Evolutionary conservation across 768 basidiomycete species (phyloP).

Genomic region (Leccinum incarnatum): DNA sequence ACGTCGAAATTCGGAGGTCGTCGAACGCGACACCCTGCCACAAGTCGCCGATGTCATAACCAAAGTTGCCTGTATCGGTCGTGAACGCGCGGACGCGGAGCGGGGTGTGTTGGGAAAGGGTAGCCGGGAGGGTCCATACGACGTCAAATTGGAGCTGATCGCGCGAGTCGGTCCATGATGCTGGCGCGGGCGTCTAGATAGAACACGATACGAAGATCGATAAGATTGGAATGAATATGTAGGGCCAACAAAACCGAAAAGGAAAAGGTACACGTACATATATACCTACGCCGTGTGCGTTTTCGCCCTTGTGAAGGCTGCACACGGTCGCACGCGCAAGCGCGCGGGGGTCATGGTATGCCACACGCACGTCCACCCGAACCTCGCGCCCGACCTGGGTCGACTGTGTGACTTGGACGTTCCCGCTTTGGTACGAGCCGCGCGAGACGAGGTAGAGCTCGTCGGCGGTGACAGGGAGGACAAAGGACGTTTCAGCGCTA

Average conservation of each 20-base stretch:
- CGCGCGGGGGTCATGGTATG: slow-evolving; percentile 24
- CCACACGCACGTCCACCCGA: slow-evolving; percentile 29
- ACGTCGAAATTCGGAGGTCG: slow-evolving; percentile 17
- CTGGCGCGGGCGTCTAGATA: slow-evolving; percentile 16
- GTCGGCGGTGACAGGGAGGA: slow-evolving; percentile 30
- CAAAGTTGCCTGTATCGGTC: slow-evolving; percentile 30
- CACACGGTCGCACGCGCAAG: slow-evolving; percentile 33
- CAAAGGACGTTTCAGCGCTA: slow-evolving; percentile 25
- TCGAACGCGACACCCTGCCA: slow-evolving; percentile 29
- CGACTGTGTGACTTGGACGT: slow-evolving; percentile 18
- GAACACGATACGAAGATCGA: neutral
- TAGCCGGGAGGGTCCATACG: slow-evolving; percentile 29
- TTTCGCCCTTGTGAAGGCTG: slow-evolving; percentile 24
- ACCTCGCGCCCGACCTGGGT: slow-evolving; percentile 10
- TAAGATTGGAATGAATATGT: neutral
- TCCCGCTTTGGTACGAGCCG: slow-evolving; percentile 28
- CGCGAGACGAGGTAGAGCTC: slow-evolving; percentile 35
- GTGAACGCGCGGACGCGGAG: slow-evolving; percentile 29
- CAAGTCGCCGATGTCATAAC: slow-evolving; percentile 28
- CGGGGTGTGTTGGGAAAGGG: slow-evolving; percentile 2
- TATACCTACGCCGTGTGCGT: slow-evolving; percentile 36
- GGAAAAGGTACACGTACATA: slow-evolving; percentile 26
- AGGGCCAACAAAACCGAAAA: neutral
- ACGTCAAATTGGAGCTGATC: slow-evolving; percentile 29
- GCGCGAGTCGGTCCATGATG: neutral